A percentile compares a stretch with the other conserved stretches of the same genome.
These are phyloP conservation scores for Porcisia hertigi DNA, from an alignment of 208 protist genomes.

Conservation along the genomic window DNA sequence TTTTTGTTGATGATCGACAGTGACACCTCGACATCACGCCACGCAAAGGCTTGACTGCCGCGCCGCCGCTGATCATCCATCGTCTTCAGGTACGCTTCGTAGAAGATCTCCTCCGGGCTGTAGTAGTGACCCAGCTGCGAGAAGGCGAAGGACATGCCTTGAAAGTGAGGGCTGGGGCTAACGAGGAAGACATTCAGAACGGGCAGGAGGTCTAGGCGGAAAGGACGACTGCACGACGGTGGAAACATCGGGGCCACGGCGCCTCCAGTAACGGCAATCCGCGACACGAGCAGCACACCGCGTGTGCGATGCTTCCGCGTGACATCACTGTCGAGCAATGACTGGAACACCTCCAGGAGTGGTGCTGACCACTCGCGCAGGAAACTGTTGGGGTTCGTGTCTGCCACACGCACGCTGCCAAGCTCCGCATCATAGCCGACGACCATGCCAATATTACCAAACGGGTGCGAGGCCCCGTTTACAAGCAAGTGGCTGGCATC, in stretches of 20 bases:
- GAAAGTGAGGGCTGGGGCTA: slow-evolving; percentile 84
- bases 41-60: slow-evolving; percentile 85
- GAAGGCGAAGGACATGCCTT: slow-evolving; percentile 85
- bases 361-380: slow-evolving; percentile 75
- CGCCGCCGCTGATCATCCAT: slow-evolving; percentile 83
- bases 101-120: slow-evolving; percentile 90
- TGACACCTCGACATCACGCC: slow-evolving; percentile 89
- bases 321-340: slow-evolving; percentile 50
- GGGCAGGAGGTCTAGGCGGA: slow-evolving; percentile 63
- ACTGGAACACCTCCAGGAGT: slow-evolving; percentile 56
- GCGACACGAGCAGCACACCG: slow-evolving; percentile 57
- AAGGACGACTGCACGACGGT: slow-evolving; percentile 44
- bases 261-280: slow-evolving; percentile 10
- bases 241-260: slow-evolving; percentile 36
- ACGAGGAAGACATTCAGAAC: slow-evolving; percentile 88
- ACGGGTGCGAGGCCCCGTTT: slow-evolving; percentile 68
- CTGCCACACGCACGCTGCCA: slow-evolving; percentile 59
- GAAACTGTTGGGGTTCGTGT: slow-evolving; percentile 79
- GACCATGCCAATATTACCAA: slow-evolving; percentile 75
- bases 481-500: slow-evolving; percentile 54
- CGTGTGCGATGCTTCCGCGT: slow-evolving; percentile 58
- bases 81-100: slow-evolving; percentile 90
- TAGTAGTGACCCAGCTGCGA: slow-evolving; percentile 83
- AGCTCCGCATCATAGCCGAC: slow-evolving; percentile 54
- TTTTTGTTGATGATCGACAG: slow-evolving; percentile 87